A percentile compares a stretch with the other conserved stretches of the same genome.
phyloP scores from a whole-genome alignment of 345 rosid species.

The Gossypium australe region DNA sequence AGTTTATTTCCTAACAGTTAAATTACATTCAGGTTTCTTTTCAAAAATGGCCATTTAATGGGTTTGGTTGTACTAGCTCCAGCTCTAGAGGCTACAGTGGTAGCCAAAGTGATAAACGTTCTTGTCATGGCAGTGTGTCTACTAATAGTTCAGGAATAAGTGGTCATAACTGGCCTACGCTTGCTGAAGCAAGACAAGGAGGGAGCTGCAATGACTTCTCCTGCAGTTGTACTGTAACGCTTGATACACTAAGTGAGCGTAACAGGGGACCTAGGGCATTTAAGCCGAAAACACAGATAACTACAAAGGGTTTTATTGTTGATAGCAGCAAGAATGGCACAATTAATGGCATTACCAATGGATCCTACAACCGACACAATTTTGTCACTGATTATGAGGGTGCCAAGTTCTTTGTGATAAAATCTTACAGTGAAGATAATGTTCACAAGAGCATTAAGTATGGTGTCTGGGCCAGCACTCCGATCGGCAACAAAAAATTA shows the following conservation, averaged over 20 bases:
- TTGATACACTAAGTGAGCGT: slow-evolving; percentile 49
- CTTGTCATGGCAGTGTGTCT: slow-evolving; percentile 34
- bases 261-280: slow-evolving; percentile 60
- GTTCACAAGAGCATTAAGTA: slow-evolving; percentile 84
- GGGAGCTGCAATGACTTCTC: slow-evolving; percentile 39
- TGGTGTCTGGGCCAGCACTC: slow-evolving; percentile 89
- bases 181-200: slow-evolving; percentile 40
- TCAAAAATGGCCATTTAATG: slow-evolving; percentile 29
- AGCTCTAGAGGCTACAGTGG: slow-evolving; percentile 35
- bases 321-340: slow-evolving; percentile 24
- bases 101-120: slow-evolving; percentile 24
- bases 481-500: slow-evolving; percentile 73
- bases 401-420: slow-evolving; percentile 76
- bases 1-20: slow-evolving; percentile 17
- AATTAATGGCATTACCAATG: slow-evolving; percentile 20
- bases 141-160: slow-evolving; percentile 25
- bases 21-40: slow-evolving; percentile 42
- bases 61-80: slow-evolving; percentile 37
- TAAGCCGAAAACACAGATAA: slow-evolving; percentile 33
- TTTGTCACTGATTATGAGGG: slow-evolving; percentile 47
- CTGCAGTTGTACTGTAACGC: slow-evolving; percentile 33
- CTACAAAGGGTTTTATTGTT: slow-evolving; percentile 13
- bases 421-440: slow-evolving; percentile 91
- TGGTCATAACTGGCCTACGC: slow-evolving; percentile 42
- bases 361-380: slow-evolving; percentile 30